Evolutionary conservation across 768 basidiomycete species (phyloP), one percentile per base, ranked within the genome.

Genomic region (Cyclocybe aegerita): DNA sequence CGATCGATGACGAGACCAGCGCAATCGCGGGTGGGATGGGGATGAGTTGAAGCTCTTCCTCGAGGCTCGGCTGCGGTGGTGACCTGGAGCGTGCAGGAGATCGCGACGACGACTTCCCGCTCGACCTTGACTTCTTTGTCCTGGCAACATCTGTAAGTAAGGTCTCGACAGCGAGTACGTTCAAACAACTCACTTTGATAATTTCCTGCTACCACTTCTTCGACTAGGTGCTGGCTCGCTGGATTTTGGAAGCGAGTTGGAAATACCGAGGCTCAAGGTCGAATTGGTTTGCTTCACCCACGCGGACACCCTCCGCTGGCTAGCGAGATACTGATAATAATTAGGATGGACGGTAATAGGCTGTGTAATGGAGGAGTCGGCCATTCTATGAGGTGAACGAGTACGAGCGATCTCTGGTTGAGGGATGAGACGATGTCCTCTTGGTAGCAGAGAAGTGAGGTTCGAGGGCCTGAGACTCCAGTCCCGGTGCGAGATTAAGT

Each of bases 231-330:
- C 36, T 33, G 30, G 47, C n/a, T 35, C 11, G 15, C 23, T 16
- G 6, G 2, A 41, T 11, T 12, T 16, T 48, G n/a, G 23, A 2
- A 37, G 34, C 14, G 37, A 15, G 39, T 9, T 17, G 34, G 9
- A 32, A 29, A 36, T 15, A 8, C 34, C 16, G 37, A 14, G 6
- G 23, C 12, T 11, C 11, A 4, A 14, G 15, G n/a, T 2, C 44
- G 50, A 48, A 14, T 37, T 30, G 11, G 50, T 51, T 12, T 48
- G 17, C n/a, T 48, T 39, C 29, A 56, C 55, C 55, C 55, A 56
- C 34, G 49, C 34, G 9, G 55, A 52, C n/a, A 56, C 55, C 2
- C 55, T 46, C 11, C 48, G 55, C 32, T 56, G 55, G 10, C 50
- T 46, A 3, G 46, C 42, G 29, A 56, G 47, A n/a, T 56, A 52